These are phyloP conservation scores for Cladophialophora immunda DNA, from an alignment of 2,329 filamentous ascomycete genomes.

Conservation along the genomic window DNA sequence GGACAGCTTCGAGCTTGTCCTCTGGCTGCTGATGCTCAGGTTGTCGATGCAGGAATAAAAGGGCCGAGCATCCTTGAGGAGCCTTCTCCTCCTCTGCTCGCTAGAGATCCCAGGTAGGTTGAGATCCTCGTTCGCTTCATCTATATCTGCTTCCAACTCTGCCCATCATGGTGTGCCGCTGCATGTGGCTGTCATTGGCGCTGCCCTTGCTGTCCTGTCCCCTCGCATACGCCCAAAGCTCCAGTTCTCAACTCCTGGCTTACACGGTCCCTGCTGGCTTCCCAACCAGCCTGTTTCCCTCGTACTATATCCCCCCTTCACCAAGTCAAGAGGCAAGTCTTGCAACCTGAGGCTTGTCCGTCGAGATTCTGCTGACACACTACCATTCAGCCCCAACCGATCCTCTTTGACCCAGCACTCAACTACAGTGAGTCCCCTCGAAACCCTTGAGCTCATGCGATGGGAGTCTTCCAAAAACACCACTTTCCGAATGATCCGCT, in stretches of 20 bases:
- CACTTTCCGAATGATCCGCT: background rate
- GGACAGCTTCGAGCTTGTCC: slow-evolving; percentile 5
- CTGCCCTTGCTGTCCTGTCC: slow-evolving; percentile 27
- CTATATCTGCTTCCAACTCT: slow-evolving; percentile 1
- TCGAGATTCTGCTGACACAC: background rate
- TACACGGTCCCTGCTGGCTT: slow-evolving; percentile 39
- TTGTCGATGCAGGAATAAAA: background rate
- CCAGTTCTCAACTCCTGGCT: slow-evolving; percentile 23
- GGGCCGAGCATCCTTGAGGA: slow-evolving; percentile 7
- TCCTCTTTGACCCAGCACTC: slow-evolving; percentile 62
- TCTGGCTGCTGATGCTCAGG: background rate
- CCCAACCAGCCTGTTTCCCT: slow-evolving; percentile 37
- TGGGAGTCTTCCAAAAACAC: background rate
- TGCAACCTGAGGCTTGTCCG: background rate
- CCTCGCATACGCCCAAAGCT: slow-evolving; percentile 21
- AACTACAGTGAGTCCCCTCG: slow-evolving; percentile 51
- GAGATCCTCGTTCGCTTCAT: background rate
- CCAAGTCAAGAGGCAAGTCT: slow-evolving; percentile 35
- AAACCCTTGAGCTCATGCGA: background rate
- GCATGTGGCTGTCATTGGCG: slow-evolving; percentile 18
- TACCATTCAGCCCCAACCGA: slow-evolving; percentile 58
- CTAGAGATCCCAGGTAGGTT: slow-evolving; percentile 7
- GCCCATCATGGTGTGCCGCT: slow-evolving; percentile 28
- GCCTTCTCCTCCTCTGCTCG: background rate
- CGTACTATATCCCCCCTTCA: slow-evolving; percentile 40